A percentile compares a stretch with the other conserved stretches of the same genome.
phyloP scores from a whole-genome alignment of 768 basidiomycete genomes.

The Boletus sp. region DNA sequence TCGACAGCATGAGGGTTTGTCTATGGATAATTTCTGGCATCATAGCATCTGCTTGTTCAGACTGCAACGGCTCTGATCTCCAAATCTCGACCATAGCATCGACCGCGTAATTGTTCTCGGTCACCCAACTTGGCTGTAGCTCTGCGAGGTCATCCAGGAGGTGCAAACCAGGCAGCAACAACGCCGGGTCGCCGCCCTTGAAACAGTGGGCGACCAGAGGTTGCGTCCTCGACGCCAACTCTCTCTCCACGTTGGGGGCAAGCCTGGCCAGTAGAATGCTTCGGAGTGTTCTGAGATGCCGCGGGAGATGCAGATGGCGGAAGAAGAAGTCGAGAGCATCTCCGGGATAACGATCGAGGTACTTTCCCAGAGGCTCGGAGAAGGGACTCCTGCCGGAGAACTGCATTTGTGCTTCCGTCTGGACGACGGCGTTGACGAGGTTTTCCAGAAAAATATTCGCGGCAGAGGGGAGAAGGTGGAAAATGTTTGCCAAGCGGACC shows the following conservation, averaged over 20 bases:
- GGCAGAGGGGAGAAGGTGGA: constrained; percentile 91
- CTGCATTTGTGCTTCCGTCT: constrained; percentile 89
- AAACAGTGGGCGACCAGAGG: constrained; percentile 52
- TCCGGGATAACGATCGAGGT: constrained; percentile 84
- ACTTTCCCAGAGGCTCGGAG: constrained; percentile 87
- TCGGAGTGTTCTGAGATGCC: constrained; percentile 79
- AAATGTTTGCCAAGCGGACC: constrained; percentile 94
- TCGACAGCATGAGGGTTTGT: constrained; percentile 64
- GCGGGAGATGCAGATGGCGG: constrained; percentile 70
- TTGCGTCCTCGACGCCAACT: constrained; percentile 60
- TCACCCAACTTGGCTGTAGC: constrained; percentile 68
- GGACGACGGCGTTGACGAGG: constrained; percentile 84
- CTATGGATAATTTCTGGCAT: constrained; percentile 54
- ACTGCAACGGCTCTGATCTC: constrained; percentile 49
- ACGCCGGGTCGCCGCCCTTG: constrained; percentile 45
- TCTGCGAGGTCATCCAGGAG: constrained; percentile 75
- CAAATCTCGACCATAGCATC: constrained; percentile 75
- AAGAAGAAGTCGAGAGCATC: constrained; percentile 88
- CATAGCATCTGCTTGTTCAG: constrained; percentile 42
- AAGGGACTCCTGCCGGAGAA: constrained; percentile 90
- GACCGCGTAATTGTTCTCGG: constrained; percentile 62
- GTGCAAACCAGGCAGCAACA: constrained; percentile 68
- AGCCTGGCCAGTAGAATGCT: constrained; percentile 78
- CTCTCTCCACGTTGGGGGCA: constrained; percentile 72
- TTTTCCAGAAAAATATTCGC: constrained; percentile 90